Evolutionary conservation across 768 basidiomycete species (phyloP), one percentile per base, ranked within the genome.

Genomic region (Royoungia palumana): DNA sequence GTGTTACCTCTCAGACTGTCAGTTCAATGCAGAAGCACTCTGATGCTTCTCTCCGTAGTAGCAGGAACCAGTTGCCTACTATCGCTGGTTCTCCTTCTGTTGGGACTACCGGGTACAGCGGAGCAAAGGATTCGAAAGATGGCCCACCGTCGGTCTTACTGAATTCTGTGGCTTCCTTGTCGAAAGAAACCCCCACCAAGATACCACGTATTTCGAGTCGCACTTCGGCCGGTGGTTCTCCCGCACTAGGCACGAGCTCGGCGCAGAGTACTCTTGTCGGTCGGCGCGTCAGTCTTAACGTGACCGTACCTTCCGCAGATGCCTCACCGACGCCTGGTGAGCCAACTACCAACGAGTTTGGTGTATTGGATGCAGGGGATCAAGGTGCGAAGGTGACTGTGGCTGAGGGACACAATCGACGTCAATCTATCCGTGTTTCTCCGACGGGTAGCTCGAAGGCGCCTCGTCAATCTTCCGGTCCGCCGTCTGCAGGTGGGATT

Each of bases 1-100:
- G 87, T 37, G 72, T 80, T 44, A 88, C 85, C n/a, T 78, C 87
- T 1, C 90, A 91, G 59, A 91, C 91, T 24, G 80, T 82, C 51
- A 91, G 87, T 62, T 90, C 89, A 2, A 79, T 91, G 82, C 87
- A 89, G 64, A 91, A 91, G 63, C 86, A 86, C 49, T 89, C 90
- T 12, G 90, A 93, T 63, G 72, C 82, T 6, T 91, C 90, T 25
- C 77, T 91, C 44, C 85, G 90, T 19, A 79, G 90, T 19, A 79
- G 70, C 44, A 82, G 88, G 51, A 80, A 82, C 61, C 81, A 85
- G 57, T 72, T 95, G 10, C 93, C 92, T 9, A 94, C 94, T 11
- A 95, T 95, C 47, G 91, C 93, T 25, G 94, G 94, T 27, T 94
- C 93, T 4, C 94, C 94, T 5, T 94, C 93, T 12, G 87, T 92